phyloP scores from a whole-genome alignment of 352 stramenopile genomes.

The Phytophthora sp. region DNA sequence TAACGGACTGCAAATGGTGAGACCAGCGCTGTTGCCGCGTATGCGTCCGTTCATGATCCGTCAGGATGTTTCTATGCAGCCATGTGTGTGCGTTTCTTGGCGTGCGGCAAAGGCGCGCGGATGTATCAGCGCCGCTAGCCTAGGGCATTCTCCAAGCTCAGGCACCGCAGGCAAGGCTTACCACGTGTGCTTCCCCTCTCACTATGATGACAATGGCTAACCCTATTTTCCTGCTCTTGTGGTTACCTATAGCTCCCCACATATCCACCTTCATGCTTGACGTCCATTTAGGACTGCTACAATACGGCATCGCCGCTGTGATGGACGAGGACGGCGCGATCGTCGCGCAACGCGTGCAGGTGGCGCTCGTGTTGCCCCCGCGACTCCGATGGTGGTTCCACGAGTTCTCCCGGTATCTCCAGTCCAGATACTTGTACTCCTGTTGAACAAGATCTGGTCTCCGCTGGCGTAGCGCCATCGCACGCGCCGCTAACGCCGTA shows the following conservation, averaged over 20 bases:
- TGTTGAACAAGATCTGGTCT: slow-evolving; percentile 6
- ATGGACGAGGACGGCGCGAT: slow-evolving; percentile 29
- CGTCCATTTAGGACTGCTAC: slow-evolving; percentile 24
- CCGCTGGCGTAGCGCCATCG: slow-evolving; percentile 1
- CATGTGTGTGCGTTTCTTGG: slow-evolving; percentile 2
- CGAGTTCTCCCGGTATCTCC: slow-evolving; percentile 15
- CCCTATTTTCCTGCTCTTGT: slow-evolving; percentile 2
- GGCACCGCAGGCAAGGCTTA: slow-evolving; percentile 10
- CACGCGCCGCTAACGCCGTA: slow-evolving; percentile 1
- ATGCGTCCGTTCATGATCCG: too few relatives aligned
- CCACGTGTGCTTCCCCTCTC: background rate
- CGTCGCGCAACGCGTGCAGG: slow-evolving; percentile 30
- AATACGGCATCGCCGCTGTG: slow-evolving; percentile 33
- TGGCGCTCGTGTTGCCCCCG: slow-evolving; percentile 24
- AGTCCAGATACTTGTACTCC: slow-evolving; percentile 28
- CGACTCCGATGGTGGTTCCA: slow-evolving; percentile 20
- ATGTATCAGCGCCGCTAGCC: background rate
- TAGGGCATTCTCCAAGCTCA: slow-evolving; percentile 11
- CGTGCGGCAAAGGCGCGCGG: background rate
- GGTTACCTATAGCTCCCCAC: background rate
- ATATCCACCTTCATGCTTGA: slow-evolving; percentile 15
- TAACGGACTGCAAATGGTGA: too few relatives aligned
- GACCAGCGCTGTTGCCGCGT: too few relatives aligned
- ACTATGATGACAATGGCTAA: background rate
- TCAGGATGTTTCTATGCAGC: background rate